Evolutionary conservation across 1,284 basidiomycete species (phyloP).

Genomic region (Sanghuangporus baumii): DNA sequence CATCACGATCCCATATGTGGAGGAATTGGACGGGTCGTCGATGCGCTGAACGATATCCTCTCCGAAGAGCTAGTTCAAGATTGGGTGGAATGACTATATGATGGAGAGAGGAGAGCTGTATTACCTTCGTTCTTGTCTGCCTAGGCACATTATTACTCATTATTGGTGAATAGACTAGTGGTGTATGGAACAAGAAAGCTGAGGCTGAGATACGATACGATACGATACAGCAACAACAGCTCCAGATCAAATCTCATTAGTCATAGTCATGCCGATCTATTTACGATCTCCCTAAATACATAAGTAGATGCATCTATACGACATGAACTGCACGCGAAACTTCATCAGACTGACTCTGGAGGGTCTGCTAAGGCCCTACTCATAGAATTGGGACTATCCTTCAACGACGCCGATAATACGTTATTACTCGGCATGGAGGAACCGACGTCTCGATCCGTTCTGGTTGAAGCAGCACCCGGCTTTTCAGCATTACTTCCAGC

Average conservation of each 20-base stretch:
- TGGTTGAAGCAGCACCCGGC: not conserved
- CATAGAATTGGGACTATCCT: conserved; percentile 12
- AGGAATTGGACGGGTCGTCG: conserved; percentile 31
- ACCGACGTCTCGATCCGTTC: not conserved
- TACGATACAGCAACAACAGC: not conserved
- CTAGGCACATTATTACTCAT: not conserved
- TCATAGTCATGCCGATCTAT: not conserved
- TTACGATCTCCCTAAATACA: not conserved
- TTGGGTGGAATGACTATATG: not conserved
- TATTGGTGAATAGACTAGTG: not conserved
- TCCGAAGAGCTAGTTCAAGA: conserved; percentile 57
- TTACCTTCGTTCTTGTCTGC: not conserved
- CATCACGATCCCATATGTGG: conserved; percentile 47
- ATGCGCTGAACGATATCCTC: conserved; percentile 65
- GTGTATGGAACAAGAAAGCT: not conserved
- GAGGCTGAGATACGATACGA: not conserved
- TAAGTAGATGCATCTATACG: not conserved
- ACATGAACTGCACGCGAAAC: not conserved
- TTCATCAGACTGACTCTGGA: not conserved
- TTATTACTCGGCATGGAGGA: not conserved
- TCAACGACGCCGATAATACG: conserved; percentile 4
- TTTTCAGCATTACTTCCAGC: not conserved
- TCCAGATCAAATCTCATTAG: not conserved
- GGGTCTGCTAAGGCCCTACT: not conserved
- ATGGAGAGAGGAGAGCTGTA: not conserved